Base-by-base conservation (phyloP, 495 filamentous ascomycete genomes). In the Aspergillus avenaceus region DNA sequence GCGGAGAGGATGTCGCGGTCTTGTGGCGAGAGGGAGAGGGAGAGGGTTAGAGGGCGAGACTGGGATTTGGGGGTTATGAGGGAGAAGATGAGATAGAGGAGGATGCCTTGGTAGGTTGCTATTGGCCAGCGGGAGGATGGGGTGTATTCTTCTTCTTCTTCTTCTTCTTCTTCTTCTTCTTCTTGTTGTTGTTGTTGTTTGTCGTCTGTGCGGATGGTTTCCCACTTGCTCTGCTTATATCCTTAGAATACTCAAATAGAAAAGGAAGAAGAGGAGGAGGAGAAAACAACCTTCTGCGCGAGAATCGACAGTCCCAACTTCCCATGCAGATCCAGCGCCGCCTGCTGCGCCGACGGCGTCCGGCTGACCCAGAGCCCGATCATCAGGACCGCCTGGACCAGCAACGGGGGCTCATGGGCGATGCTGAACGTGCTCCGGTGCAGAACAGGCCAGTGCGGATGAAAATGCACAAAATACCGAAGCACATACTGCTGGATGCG, bases 31-130 rank as follows among this genome's bases (percentile, higher is more conserved):
- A 50, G 42, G 3, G 14, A 14, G n/a, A 44, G 18, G 6, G 8
- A 28, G 0, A 44, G 24, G 24, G 8, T 14, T 1, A 44, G 11
- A 13, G 24, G 5, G 22, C 25, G 14, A 13, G 16, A 18, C n/a
- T n/a, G 22, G 34, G 0, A 18, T 40, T 18, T 25, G 23, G 9
- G 25, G 13, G 28, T 16, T 24, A 32, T 7, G 4, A 32, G 36
- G 9, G 47, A 40, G n/a, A 55, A 50, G 9, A 55, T 55, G 1
- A 55, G 47, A 14, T 55, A 55, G 31, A 55, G 32, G 16, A 55
- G 52, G n/a, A 55, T 47, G 32, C 22, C 52, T 16, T 55, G 52
- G 42, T 55, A 55, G 1, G 52, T 55, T 9, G 52, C 52, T 7
- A 55, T 45, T 1, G 52, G 52, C 41, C 52, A 55, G 14, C 16